These are phyloP conservation scores for Ochetophila trinervis DNA, from an alignment of 306 rosid genomes.

Conservation along the genomic window DNA sequence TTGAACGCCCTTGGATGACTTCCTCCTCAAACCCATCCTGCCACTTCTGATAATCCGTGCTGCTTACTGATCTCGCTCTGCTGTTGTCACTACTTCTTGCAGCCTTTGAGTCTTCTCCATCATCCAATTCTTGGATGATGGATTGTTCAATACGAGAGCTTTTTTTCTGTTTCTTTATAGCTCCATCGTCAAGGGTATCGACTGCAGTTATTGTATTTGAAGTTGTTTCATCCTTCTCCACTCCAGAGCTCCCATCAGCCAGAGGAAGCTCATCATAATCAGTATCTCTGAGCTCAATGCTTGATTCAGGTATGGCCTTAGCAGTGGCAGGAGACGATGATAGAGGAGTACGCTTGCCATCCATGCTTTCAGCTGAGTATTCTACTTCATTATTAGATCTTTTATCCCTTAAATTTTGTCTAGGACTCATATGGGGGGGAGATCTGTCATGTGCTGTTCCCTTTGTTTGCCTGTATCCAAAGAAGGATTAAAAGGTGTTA, in stretches of 20 bases:
- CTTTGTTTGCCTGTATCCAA: constrained; percentile 42
- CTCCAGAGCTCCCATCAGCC: constrained; percentile 57
- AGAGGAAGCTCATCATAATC: constrained; percentile 52
- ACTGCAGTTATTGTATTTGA: constrained; percentile 21
- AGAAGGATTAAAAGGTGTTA: constrained; percentile 11
- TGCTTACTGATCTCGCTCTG: constrained; percentile 90
- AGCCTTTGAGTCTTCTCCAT: constrained; percentile 76
- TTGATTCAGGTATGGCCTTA: constrained; percentile 50
- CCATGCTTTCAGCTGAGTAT: constrained; percentile 74
- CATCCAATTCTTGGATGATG: constrained; percentile 55
- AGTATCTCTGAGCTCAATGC: constrained; percentile 52
- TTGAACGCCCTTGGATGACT: constrained; percentile 76
- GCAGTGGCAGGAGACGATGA: constrained; percentile 52
- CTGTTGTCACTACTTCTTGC: constrained; percentile 97
- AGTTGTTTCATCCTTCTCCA: constrained; percentile 52
- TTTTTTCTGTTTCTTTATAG: constrained; percentile 39
- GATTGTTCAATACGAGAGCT: constrained; percentile 58
- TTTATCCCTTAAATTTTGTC: constrained; percentile 33
- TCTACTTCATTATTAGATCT: constrained; percentile 45
- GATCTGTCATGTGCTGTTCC: constrained; percentile 47
- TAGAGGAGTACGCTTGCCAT: constrained; percentile 40
- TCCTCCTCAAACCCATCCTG: constrained; percentile 85
- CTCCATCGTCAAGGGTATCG: constrained; percentile 44
- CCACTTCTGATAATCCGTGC: constrained; percentile 73
- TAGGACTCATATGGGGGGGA: constrained; percentile 47